A percentile compares a stretch with the other conserved stretches of the same genome.
Conservation (phyloP, 164 flowering plant genomes). For the Sedum album region DNA sequence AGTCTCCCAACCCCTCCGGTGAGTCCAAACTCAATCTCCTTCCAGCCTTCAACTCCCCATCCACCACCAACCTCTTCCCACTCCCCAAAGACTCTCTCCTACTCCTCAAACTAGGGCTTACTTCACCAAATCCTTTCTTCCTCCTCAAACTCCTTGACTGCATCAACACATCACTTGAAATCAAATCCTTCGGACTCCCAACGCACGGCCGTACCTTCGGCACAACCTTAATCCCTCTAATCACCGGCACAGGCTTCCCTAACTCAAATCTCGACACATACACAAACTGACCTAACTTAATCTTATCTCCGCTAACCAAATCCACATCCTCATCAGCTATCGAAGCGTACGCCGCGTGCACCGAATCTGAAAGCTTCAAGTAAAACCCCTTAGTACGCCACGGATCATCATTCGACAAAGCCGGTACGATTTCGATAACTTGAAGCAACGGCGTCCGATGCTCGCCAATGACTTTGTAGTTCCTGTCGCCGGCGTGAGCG, state of each 20-base stretch:
- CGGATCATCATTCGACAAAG: slow-evolving; percentile 20
- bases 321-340: slow-evolving; percentile 39
- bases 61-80: slow-evolving; percentile 5
- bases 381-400: slow-evolving; percentile 42
- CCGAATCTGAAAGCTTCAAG: slow-evolving; percentile 57
- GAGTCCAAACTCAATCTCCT: slow-evolving; percentile 50
- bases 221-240: slow-evolving; percentile 43
- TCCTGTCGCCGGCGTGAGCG: slow-evolving; percentile 28
- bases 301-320: slow-evolving; percentile 41
- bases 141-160: neutral
- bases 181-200: slow-evolving; percentile 47
- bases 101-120: neutral
- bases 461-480: slow-evolving; percentile 40
- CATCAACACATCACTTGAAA: slow-evolving; percentile 26
- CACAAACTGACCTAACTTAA: slow-evolving; percentile 58
- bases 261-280: slow-evolving; percentile 39
- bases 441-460: slow-evolving; percentile 50
- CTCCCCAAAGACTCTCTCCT: neutral
- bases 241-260: slow-evolving; percentile 44
- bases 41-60: slow-evolving; percentile 11
- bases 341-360: slow-evolving; percentile 50
- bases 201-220: slow-evolving; percentile 42
- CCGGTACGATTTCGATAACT: slow-evolving; percentile 47
- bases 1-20: slow-evolving; percentile 33
- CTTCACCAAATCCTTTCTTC: neutral